phyloP scores from a whole-genome alignment of 345 rosid genomes.

The Ceriops zippeliana region DNA sequence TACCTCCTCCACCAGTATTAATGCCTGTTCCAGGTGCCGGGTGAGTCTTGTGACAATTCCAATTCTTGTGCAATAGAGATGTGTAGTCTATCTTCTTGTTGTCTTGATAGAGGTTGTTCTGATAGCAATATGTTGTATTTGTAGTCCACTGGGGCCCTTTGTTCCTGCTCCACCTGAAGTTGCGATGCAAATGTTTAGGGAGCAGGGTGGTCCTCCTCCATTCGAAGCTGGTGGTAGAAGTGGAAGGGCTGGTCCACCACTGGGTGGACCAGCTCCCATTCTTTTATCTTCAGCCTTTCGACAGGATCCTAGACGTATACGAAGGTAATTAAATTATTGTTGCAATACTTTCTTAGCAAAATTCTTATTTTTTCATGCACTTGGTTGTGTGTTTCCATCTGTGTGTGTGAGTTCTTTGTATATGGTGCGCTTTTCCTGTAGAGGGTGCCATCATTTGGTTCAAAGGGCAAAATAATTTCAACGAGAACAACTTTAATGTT shows the following conservation, averaged over 20 bases:
- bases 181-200: constrained; percentile 92
- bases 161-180: constrained; percentile 98
- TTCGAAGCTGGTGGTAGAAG: constrained; percentile 79
- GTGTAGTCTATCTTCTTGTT: background rate
- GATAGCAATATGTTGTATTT: constrained; percentile 18
- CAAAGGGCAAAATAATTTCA: too few relatives aligned
- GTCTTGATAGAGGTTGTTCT: constrained; percentile 17
- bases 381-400: background rate
- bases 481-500: too few relatives aligned
- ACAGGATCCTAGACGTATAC: constrained; percentile 94
- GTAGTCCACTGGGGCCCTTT: constrained; percentile 96
- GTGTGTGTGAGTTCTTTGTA: background rate
- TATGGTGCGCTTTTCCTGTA: background rate
- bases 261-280: constrained; percentile 73
- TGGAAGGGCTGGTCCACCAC: constrained; percentile 55
- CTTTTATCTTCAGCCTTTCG: constrained; percentile 66
- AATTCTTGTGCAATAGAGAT: background rate
- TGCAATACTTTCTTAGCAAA: too few relatives aligned
- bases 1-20: constrained; percentile 92
- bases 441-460: too few relatives aligned
- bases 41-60: constrained; percentile 39
- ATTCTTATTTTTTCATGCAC: background rate
- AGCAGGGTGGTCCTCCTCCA: constrained; percentile 76
- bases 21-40: constrained; percentile 99
- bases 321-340: constrained; percentile 52